Base-by-base conservation (phyloP, 1,284 basidiomycete genomes). In the Erythrobasidium hasegawianum region DNA sequence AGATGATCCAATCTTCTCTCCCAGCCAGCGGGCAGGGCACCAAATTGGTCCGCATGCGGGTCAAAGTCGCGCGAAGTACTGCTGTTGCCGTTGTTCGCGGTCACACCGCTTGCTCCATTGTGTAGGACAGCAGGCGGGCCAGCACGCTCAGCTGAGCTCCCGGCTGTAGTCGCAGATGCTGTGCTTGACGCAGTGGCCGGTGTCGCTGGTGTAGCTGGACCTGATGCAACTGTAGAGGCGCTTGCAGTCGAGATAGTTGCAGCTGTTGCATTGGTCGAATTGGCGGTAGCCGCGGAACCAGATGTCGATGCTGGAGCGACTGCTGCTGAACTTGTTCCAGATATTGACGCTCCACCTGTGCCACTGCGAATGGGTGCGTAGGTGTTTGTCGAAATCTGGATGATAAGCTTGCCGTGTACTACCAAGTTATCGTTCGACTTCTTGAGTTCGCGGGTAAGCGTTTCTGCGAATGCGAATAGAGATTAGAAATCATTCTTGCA, bases 1-100 rank as follows among this genome's bases (percentile, higher is more conserved):
- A 92, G 84, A 58, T 85, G 86, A 77, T 97, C 96, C 56, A 87
- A 84, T 52, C 96, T 86, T 65, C 94, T 86, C 78, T 98, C 96
- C 93, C 94, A 98, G 11, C 92, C 92, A 29, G 79, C 75, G 0
- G 95, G 95, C 29, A 98, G 80, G n/a, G 87, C 85, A 10, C 86
- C 84, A 26, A 86, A 82, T 81, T 89, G 81, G 79, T 84, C 83
- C 54, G 89, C 86, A 71, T 86, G 87, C 18, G 90, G 87, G 74
- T 89, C 89, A 78, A 91, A 91, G 75, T 90, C 90, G 71, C 86
- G 84, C 73, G 81, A 77, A 78, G 72, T 83, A 79, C 82, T 79
- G 68, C 79, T 79, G 74, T 54, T 81, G 79, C 59, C 59, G 62
- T 71, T 76, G 54, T 65, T 65, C 3, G 62, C 62, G 2, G 62